Conservation (phyloP, 495 filamentous ascomycete genomes). For the Neurospora sublineolata region DNA sequence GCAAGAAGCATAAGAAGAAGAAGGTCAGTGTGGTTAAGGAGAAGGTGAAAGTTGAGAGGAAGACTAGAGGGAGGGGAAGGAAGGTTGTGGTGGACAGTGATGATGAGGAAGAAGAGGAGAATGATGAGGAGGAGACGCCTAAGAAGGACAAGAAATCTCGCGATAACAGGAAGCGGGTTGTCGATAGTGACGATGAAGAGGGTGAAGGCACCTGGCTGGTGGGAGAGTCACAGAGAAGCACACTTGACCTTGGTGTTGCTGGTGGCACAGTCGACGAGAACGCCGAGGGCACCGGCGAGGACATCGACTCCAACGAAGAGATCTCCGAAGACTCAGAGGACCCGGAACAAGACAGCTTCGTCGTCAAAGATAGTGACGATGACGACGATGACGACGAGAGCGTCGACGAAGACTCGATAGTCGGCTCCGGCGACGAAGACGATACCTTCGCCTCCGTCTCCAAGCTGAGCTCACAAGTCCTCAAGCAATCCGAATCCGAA, state of each 20-base stretch:
- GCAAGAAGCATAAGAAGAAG: conserved; percentile 23
- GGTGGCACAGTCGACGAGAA: conserved; percentile 78
- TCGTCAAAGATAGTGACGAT: conserved; percentile 29
- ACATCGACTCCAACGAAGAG: conserved; percentile 32
- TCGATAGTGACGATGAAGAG: conserved; percentile 56
- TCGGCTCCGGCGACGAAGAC: conserved; percentile 2
- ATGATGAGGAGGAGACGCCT: conserved; percentile 36
- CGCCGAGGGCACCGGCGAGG: conserved; percentile 74
- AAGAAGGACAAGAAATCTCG: conserved; percentile 31
- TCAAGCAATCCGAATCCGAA: conserved; percentile 12
- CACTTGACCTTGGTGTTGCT: conserved; percentile 55
- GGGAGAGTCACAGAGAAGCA: conserved; percentile 45
- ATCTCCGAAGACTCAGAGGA: conserved; percentile 48
- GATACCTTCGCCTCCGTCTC: conserved; percentile 31
- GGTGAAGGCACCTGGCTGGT: conserved; percentile 60
- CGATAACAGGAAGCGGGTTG: conserved; percentile 34
- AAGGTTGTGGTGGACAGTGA: not conserved
- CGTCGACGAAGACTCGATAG: conserved; percentile 24
- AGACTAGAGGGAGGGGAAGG: conserved; percentile 6
- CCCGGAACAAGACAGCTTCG: conserved; percentile 36
- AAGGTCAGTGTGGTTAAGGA: conserved; percentile 18
- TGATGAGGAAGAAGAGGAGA: conserved; percentile 28
- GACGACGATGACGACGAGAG: conserved; percentile 29
- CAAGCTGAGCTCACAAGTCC: conserved; percentile 23
- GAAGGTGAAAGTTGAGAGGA: conserved; percentile 26